phyloP scores from a whole-genome alignment of 164 flowering plant genomes.

The Nymphaea thermarum region DNA sequence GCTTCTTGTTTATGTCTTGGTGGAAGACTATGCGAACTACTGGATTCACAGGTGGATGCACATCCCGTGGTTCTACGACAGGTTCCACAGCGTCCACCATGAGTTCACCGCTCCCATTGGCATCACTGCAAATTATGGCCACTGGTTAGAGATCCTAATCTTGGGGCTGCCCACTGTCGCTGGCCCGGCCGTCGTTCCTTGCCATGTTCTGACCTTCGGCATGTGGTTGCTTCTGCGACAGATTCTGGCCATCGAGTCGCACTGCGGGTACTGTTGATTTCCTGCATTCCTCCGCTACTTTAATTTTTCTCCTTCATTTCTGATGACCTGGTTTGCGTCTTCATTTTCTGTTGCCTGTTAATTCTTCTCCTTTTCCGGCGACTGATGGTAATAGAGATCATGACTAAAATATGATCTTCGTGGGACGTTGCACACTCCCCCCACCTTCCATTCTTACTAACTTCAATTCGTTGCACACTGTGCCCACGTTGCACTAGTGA shows the following conservation, averaged over 20 bases:
- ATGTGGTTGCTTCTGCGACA: conserved; percentile 78
- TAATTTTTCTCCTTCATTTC: background rate
- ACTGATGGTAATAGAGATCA: too few relatives aligned
- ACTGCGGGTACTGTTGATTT: conserved; percentile 66
- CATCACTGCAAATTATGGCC: conserved; percentile 82
- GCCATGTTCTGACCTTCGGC: conserved; percentile 91
- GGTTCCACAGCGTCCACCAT: conserved; percentile 72
- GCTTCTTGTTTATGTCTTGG: conserved; percentile 54
- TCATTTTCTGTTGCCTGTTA: too few relatives aligned
- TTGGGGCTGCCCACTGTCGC: conserved; percentile 78
- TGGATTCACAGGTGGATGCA: conserved; percentile 82
- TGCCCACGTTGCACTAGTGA: too few relatives aligned
- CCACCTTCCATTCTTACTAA: too few relatives aligned
- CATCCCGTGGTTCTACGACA: conserved; percentile 76
- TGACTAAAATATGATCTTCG: too few relatives aligned
- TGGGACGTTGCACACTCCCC: too few relatives aligned
- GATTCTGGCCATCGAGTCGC: conserved; percentile 91
- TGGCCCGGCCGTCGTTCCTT: conserved; percentile 78
- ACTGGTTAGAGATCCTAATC: conserved; percentile 82
- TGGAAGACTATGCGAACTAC: conserved; percentile 76
- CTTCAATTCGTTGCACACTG: too few relatives aligned
- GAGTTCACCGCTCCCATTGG: conserved; percentile 82
- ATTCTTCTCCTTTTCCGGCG: too few relatives aligned
- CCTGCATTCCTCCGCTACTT: background rate
- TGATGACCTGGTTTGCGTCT: too few relatives aligned